Base-by-base conservation (phyloP, 2,329 filamentous ascomycete genomes). In the Madurella fahalii region DNA sequence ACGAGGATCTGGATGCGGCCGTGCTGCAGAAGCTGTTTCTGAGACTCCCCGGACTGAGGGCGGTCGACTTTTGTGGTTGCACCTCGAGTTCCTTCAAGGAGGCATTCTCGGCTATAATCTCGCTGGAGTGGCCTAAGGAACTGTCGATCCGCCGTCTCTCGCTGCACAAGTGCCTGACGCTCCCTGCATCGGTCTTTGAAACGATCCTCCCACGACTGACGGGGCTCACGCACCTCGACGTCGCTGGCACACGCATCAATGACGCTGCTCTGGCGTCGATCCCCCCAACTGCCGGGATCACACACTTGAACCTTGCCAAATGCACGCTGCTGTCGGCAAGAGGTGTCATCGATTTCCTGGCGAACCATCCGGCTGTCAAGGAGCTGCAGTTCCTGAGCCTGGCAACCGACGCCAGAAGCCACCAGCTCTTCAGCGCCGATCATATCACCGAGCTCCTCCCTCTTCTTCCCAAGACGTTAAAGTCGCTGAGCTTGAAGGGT, bases 51-150 rank as follows among this genome's bases (percentile, higher is more conserved):
- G 72, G 76, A 47, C 72, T 94, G 50, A 77, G 79, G 56, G 87
- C 86, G 1, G 65, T 93, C 18, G 89, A 94, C 68, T 87, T 93
- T 65, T 90, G 87, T 62, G 89, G 85, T 54, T 89, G 86, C 70
- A 86, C 87, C 12, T 87, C 86, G 4, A 71, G 77, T 12, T 69
- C 71, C 4, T 93, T 93, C 76, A 84, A 83, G 62, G 76, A 80
- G 46, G 76, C 85, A 0, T 89, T 92, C 68, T 72, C 76, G 40
- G 73, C 79, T 9, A 73, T 81, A 34, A 65, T 86, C 54, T 73
- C 76, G 7, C 72, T 74, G 12, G 68, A 78, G 41, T 82, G 80
- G 70, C 80, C 83, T 13, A 73, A 75, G 18, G 64, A 73, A 52
- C 76, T 90, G 40, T 74, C 77, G 37, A 75, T 93, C 62, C 82